Conservation (phyloP, 1,139 yeast genomes). For the Hyphopichia burtonii region DNA sequence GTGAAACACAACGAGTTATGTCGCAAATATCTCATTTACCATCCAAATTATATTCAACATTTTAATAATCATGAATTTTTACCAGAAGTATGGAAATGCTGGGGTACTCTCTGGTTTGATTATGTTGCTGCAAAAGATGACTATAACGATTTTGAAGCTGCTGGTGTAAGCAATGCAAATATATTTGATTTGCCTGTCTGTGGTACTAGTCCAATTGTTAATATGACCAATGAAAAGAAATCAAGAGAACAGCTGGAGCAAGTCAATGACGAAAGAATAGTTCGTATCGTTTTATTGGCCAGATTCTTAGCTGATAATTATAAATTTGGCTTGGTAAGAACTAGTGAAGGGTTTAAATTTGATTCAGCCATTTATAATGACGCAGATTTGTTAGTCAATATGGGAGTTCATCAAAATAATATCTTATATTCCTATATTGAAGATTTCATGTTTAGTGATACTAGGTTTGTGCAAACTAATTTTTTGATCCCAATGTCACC, state of each 20-base stretch:
- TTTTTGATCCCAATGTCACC: conserved; percentile 37
- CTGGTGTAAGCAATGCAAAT: conserved; percentile 56
- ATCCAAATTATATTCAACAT: conserved; percentile 30
- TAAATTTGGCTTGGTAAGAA: conserved; percentile 53
- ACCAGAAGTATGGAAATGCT: conserved; percentile 79
- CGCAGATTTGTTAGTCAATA: conserved; percentile 17
- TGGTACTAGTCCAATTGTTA: conserved; percentile 48
- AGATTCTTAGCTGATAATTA: conserved; percentile 49
- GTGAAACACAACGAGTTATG: conserved; percentile 23
- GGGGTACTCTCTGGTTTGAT: conserved; percentile 85
- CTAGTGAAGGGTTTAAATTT: conserved; percentile 45
- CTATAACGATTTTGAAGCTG: conserved; percentile 48
- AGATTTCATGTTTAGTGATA: conserved; percentile 42
- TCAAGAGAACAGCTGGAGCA: conserved; percentile 28
- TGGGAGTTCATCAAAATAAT: conserved; percentile 9
- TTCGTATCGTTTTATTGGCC: conserved; percentile 52
- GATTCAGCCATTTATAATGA: conserved; percentile 27
- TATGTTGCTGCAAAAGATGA: conserved; percentile 48
- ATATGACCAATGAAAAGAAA: conserved; percentile 12
- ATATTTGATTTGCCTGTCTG: conserved; percentile 67
- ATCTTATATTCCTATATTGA: conserved; percentile 26
- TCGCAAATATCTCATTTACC: conserved; percentile 31
- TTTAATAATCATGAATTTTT: conserved; percentile 60
- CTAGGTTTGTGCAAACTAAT: conserved; percentile 43
- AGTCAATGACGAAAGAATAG: conserved; percentile 46